Percentiles rank a stretch among this genome's conserved stretches.
Conservation (phyloP, 2,329 filamentous ascomycete genomes). For the Shiraia bambusicola region DNA sequence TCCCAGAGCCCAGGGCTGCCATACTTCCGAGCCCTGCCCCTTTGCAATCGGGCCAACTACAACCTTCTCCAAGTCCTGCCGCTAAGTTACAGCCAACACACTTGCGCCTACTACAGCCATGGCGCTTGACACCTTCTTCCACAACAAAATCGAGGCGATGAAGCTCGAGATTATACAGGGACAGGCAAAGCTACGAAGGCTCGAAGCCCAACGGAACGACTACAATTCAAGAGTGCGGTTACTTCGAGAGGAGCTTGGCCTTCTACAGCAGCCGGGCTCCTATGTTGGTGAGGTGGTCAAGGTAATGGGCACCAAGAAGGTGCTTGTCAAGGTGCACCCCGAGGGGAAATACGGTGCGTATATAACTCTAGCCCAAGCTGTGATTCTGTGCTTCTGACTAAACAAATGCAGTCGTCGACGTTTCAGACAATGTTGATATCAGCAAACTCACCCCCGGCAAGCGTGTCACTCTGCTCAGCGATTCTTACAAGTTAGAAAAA, state of each 20-base stretch:
- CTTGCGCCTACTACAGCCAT: constrained; percentile 63
- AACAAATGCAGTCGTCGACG: constrained; percentile 74
- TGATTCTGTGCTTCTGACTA: constrained; percentile 6
- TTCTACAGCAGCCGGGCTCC: constrained; percentile 94
- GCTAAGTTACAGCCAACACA: too few relatives aligned
- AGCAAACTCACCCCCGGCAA: constrained; percentile 95
- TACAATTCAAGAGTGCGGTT: constrained; percentile 98
- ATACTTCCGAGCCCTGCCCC: too few relatives aligned
- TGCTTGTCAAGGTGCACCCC: constrained; percentile 97
- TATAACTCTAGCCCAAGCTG: neutral
- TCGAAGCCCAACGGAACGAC: constrained; percentile 98
- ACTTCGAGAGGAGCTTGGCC: constrained; percentile 89
- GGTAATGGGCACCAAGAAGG: constrained; percentile 99
- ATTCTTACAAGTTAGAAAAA: constrained; percentile 98
- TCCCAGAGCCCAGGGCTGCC: neutral
- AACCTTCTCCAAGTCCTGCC: too few relatives aligned
- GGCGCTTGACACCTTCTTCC: constrained; percentile 99
- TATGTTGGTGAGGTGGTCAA: constrained; percentile 99
- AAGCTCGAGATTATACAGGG: constrained; percentile 99
- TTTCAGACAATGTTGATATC: constrained; percentile 92
- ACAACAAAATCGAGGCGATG: constrained; percentile 99
- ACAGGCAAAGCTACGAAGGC: constrained; percentile 87
- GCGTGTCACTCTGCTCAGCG: constrained; percentile 92
- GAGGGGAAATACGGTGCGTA: constrained; percentile 92
- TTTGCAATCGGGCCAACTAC: too few relatives aligned